phyloP scores from a whole-genome alignment of 2,329 filamentous ascomycete species.

The Camillea tinctor region DNA sequence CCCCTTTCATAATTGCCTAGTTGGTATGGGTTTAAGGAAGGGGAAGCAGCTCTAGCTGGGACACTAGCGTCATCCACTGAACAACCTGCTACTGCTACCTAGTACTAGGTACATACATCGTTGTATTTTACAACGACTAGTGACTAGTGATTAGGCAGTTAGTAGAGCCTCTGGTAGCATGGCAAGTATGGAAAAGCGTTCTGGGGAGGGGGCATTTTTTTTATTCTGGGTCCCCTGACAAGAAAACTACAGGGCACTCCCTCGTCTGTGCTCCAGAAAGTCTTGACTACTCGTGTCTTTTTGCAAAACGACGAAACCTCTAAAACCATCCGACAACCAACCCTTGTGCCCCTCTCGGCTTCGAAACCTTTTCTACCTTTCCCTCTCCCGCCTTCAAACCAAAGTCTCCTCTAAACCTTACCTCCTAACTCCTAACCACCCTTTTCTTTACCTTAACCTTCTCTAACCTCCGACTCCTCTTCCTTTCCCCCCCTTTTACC shows the following conservation, averaged over 20 bases:
- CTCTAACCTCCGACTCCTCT: constrained; percentile 7
- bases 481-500: constrained; percentile 16
- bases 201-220: not conserved
- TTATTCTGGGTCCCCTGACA: not conserved
- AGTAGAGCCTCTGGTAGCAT: not conserved
- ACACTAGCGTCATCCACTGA: constrained; percentile 5
- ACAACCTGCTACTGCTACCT: constrained; percentile 16
- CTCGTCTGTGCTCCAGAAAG: not conserved
- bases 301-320: constrained; percentile 1
- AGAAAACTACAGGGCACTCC: not conserved
- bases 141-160: no score
- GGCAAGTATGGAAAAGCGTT: no score
- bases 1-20: constrained; percentile 37
- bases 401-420: not conserved
- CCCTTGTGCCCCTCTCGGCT: constrained; percentile 1
- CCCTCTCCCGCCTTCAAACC: not conserved
- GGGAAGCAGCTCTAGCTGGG: constrained; percentile 11
- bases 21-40: not conserved
- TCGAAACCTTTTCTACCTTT: constrained; percentile 5
- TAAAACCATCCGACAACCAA: not conserved
- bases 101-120: no score
- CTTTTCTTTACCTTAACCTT: not conserved
- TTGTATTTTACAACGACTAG: no score
- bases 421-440: not conserved
- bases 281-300: not conserved